Percentiles rank a stretch among this genome's conserved stretches.
These are phyloP conservation scores for Fennellomyces sp. DNA, from an alignment of 371 early-diverging fungal species.

Conservation along the genomic window DNA sequence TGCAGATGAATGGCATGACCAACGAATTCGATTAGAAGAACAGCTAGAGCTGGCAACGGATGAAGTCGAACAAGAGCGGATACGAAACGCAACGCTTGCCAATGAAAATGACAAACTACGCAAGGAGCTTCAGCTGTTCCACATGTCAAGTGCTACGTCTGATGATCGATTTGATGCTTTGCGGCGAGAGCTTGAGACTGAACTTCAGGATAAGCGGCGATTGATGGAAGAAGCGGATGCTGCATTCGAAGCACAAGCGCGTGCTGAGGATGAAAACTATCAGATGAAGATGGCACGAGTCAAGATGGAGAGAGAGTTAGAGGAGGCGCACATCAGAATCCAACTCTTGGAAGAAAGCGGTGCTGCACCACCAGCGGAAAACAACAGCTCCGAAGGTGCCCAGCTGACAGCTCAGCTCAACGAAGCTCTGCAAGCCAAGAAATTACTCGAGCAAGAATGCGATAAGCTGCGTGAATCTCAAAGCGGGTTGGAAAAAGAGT, in stretches of 20 bases:
- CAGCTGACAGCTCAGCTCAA: not conserved
- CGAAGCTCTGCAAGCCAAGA: slow-evolving; percentile 30
- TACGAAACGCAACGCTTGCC: slow-evolving; percentile 14
- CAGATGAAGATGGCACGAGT: slow-evolving; percentile 35
- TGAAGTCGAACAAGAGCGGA: slow-evolving; percentile 34
- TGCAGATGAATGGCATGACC: slow-evolving; percentile 26
- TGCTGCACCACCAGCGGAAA: slow-evolving; percentile 7
- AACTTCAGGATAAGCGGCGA: slow-evolving; percentile 39
- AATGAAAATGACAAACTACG: slow-evolving; percentile 21
- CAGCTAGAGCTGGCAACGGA: slow-evolving; percentile 38
- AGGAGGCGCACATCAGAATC: slow-evolving; percentile 15
- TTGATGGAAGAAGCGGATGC: slow-evolving; percentile 46
- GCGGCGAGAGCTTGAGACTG: slow-evolving; percentile 36
- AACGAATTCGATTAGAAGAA: slow-evolving; percentile 42
- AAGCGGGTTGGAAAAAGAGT: slow-evolving; percentile 71
- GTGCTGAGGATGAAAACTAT: slow-evolving; percentile 41
- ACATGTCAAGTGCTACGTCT: slow-evolving; percentile 10
- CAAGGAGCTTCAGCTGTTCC: slow-evolving; percentile 22
- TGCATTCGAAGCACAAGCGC: slow-evolving; percentile 42
- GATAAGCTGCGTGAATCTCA: slow-evolving; percentile 59
- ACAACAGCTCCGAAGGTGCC: slow-evolving; percentile 21
- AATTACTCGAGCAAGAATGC: slow-evolving; percentile 46
- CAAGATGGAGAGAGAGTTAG: slow-evolving; percentile 24
- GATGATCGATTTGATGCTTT: slow-evolving; percentile 25
- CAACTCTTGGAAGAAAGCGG: slow-evolving; percentile 42